Evolutionary conservation across 441 rosid genomes (phyloP).

Genomic region (Adansonia gregorii): DNA sequence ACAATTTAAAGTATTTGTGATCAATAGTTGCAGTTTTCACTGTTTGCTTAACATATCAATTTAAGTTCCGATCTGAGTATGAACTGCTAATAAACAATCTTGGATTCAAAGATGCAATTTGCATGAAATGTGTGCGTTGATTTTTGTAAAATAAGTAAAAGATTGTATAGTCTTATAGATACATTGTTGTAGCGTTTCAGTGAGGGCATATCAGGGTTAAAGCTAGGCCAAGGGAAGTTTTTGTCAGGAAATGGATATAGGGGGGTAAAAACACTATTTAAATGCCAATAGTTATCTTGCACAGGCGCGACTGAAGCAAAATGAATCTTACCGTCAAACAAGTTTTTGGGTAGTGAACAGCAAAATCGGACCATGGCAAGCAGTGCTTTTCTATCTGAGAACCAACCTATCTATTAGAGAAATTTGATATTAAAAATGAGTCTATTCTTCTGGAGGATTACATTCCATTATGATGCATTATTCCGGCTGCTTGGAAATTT

Average conservation of each 20-base stretch:
- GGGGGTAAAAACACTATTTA: not conserved
- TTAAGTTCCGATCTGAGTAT: not conserved
- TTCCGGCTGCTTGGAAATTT: not conserved
- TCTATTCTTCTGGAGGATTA: not conserved
- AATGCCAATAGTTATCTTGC: not conserved
- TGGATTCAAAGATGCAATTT: not conserved
- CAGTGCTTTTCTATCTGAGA: not conserved
- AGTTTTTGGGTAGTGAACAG: not conserved
- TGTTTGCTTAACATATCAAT: not conserved
- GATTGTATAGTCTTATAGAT: not conserved
- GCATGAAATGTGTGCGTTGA: not conserved
- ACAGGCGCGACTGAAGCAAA: no score
- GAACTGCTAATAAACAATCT: not conserved
- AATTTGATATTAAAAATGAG: not conserved
- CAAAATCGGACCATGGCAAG: not conserved
- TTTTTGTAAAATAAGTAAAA: constrained; percentile 4
- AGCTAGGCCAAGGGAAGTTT: not conserved
- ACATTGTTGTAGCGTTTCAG: not conserved
- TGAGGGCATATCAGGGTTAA: not conserved
- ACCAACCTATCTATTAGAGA: not conserved
- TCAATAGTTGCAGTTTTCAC: not conserved
- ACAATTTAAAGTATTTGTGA: not conserved
- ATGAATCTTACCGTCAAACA: not conserved
- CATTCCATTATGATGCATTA: not conserved
- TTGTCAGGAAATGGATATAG: not conserved